Conservation (phyloP, 2,329 filamentous ascomycete species). For the Cladosporium sp. region DNA sequence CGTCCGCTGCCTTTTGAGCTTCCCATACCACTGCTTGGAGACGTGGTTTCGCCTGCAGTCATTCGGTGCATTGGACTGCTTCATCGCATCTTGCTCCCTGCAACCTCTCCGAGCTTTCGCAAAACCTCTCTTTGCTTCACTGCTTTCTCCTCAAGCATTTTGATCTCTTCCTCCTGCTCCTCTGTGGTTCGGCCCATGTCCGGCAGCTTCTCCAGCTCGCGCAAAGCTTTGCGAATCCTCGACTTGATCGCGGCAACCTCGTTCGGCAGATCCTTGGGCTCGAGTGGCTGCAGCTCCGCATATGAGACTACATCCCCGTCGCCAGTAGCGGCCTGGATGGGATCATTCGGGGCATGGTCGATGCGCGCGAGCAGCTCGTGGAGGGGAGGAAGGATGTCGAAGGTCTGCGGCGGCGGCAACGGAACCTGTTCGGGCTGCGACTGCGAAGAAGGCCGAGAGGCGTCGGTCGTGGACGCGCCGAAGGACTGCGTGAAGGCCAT, state of each 20-base stretch:
- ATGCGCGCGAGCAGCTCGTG: constrained; percentile 71
- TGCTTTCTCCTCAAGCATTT: constrained; percentile 58
- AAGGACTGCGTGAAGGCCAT: constrained; percentile 7
- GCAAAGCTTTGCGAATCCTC: constrained; percentile 66
- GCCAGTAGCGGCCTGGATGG: constrained; percentile 16
- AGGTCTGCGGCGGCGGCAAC: constrained; percentile 70
- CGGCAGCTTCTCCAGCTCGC: constrained; percentile 58
- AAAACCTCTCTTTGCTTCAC: constrained; percentile 41
- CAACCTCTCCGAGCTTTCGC: constrained; percentile 3
- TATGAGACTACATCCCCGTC: constrained; percentile 35
- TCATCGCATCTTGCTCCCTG: constrained; percentile 6
- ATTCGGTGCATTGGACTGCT: too few relatives aligned
- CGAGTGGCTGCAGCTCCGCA: constrained; percentile 36
- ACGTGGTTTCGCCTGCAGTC: too few relatives aligned
- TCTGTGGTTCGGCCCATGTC: constrained; percentile 61
- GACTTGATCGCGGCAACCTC: constrained; percentile 69
- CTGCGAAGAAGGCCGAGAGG: constrained; percentile 2
- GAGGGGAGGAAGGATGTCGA: constrained; percentile 80
- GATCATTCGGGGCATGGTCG: constrained; percentile 17
- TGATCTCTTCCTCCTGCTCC: constrained; percentile 68
- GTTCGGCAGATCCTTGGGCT: constrained; percentile 70
- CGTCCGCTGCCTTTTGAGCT: too few relatives aligned
- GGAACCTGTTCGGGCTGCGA: not conserved
- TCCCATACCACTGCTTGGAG: too few relatives aligned
- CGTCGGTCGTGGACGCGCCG: constrained; percentile 1